Conservation (phyloP, 2,329 filamentous ascomycete species). For the Trichoderma sp. region DNA sequence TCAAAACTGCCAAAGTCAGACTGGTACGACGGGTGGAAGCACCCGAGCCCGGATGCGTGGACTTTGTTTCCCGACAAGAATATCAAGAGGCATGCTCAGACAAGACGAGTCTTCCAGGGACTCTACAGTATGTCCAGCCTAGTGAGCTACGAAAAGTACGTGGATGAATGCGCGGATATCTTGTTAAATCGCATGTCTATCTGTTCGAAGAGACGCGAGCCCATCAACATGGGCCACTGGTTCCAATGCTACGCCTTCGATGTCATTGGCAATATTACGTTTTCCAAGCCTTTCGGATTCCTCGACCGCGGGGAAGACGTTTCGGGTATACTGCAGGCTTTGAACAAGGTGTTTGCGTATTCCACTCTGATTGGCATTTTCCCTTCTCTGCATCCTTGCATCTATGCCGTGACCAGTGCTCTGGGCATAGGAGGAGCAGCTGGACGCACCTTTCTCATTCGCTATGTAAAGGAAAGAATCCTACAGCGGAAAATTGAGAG, state of each 20-base stretch:
- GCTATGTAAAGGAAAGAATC: conserved; percentile 37
- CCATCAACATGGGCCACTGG: conserved; percentile 46
- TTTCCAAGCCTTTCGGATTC: conserved; percentile 44
- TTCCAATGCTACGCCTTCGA: conserved; percentile 53
- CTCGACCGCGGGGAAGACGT: conserved; percentile 49
- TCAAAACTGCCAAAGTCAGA: conserved; percentile 35
- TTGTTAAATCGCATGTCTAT: conserved; percentile 43
- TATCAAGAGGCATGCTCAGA: conserved; percentile 37
- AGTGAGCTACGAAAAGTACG: conserved; percentile 51
- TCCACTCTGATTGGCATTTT: conserved; percentile 32
- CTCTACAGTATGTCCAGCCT: conserved; percentile 52
- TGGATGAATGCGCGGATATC: conserved; percentile 49
- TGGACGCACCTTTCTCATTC: conserved; percentile 34
- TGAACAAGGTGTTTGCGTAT: conserved; percentile 33
- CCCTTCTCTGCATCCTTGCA: conserved; percentile 25
- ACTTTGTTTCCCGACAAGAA: conserved; percentile 40
- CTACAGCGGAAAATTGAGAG: conserved; percentile 28
- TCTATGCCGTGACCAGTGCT: conserved; percentile 30
- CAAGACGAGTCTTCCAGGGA: conserved; percentile 45
- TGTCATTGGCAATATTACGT: conserved; percentile 53
- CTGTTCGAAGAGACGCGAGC: conserved; percentile 31
- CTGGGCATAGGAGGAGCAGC: conserved; percentile 29
- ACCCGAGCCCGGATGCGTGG: conserved; percentile 30
- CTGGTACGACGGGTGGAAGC: conserved; percentile 33
- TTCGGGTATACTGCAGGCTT: conserved; percentile 40